A percentile compares a stretch with the other conserved stretches of the same genome.
These are phyloP conservation scores for Bimuria novae-zelandiae DNA, from an alignment of 2,329 filamentous ascomycete species.

Conservation along the genomic window DNA sequence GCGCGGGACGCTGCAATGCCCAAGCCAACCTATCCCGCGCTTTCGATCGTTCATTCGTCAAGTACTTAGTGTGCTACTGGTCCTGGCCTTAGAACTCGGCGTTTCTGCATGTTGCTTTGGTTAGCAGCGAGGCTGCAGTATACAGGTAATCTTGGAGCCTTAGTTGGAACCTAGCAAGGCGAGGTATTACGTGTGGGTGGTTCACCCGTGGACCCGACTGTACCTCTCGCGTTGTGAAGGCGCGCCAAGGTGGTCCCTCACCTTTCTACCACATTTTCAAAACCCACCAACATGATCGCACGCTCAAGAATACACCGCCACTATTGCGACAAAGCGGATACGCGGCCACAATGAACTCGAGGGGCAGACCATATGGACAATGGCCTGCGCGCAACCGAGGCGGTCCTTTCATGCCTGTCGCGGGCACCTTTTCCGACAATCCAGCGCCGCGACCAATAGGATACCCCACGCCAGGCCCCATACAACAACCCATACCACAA, in stretches of 20 bases:
- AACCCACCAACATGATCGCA: slow-evolving; percentile 18
- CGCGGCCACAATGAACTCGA: slow-evolving; percentile 25
- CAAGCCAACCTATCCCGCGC: no score
- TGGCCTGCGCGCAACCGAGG: slow-evolving; percentile 26
- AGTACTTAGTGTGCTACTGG: no score
- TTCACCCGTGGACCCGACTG: slow-evolving; percentile 2
- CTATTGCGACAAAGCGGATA: slow-evolving; percentile 14
- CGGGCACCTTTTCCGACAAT: slow-evolving; percentile 27
- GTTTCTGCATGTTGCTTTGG: no score
- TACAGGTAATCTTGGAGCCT: not conserved
- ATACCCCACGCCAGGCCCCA: slow-evolving; percentile 13
- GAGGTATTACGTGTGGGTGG: not conserved
- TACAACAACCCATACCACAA: no score
- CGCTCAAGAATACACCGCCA: slow-evolving; percentile 17
- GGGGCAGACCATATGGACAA: slow-evolving; percentile 24
- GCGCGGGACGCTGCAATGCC: no score
- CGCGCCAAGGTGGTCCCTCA: slow-evolving; percentile 1
- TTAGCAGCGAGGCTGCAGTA: no score
- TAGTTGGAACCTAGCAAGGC: not conserved
- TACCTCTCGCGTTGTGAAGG: not conserved
- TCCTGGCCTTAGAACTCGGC: no score
- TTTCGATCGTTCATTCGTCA: no score
- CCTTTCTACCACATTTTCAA: not conserved
- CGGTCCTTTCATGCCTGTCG: slow-evolving; percentile 22
- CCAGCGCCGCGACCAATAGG: slow-evolving; percentile 16